Conservation (phyloP, 192 early-diverging fungal genomes). For the Rhizophagus clarus region DNA sequence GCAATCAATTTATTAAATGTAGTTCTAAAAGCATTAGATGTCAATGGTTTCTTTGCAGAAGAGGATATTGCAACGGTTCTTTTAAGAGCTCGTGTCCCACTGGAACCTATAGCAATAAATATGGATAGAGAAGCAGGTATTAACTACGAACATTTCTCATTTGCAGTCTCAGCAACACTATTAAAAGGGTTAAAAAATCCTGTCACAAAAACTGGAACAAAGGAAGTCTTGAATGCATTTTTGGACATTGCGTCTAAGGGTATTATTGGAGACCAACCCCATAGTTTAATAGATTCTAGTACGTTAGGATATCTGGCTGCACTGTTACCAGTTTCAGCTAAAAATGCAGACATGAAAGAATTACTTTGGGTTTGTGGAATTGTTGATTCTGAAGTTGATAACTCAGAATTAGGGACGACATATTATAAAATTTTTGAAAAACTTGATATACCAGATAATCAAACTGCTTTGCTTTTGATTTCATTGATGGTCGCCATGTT, state of each 20-base stretch:
- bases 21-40: conserved; percentile 77
- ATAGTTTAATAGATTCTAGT: conserved; percentile 44
- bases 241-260: conserved; percentile 73
- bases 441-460: conserved; percentile 65
- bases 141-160: conserved; percentile 87
- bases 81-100: conserved; percentile 67
- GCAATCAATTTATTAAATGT: conserved; percentile 72
- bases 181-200: conserved; percentile 83
- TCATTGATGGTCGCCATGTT: conserved; percentile 73
- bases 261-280: conserved; percentile 21
- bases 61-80: conserved; percentile 74
- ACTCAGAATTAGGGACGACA: conserved; percentile 43
- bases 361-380: conserved; percentile 57
- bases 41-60: conserved; percentile 68
- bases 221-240: conserved; percentile 69
- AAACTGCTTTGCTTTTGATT: conserved; percentile 63
- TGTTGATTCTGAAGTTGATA: conserved; percentile 48
- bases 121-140: conserved; percentile 78
- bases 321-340: conserved; percentile 76
- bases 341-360: conserved; percentile 68
- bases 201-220: conserved; percentile 72
- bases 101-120: conserved; percentile 69
- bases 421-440: conserved; percentile 70
- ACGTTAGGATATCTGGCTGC: conserved; percentile 81
- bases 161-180: conserved; percentile 79